Percentiles rank a stretch among this genome's conserved stretches.
phyloP scores from a whole-genome alignment of 352 stramenopile genomes.

The Phytophthora boehmeriae region DNA sequence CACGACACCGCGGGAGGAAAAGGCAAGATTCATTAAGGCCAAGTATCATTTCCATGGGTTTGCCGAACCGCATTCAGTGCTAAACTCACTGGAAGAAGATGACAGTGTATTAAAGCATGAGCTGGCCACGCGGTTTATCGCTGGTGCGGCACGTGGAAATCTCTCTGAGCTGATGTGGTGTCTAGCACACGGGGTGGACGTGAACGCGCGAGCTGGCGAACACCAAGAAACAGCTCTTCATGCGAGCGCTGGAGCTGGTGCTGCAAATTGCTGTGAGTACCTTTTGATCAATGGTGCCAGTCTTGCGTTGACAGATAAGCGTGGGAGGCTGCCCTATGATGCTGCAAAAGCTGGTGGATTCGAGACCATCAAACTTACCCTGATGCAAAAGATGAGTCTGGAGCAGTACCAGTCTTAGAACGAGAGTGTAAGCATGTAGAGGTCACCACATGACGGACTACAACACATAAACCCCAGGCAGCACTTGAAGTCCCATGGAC shows the following conservation, averaged over 20 bases:
- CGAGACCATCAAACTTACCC: constrained; percentile 62
- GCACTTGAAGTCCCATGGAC: no score
- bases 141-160: constrained; percentile 41
- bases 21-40: constrained; percentile 82
- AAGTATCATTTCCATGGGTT: constrained; percentile 88
- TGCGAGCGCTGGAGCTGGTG: constrained; percentile 42
- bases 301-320: constrained; percentile 50
- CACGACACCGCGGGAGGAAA: constrained; percentile 63
- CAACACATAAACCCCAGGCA: no score
- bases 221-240: constrained; percentile 70
- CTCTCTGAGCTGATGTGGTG: constrained; percentile 77
- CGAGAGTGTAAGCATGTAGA: no score
- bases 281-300: constrained; percentile 81
- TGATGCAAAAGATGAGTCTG: constrained; percentile 78
- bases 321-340: constrained; percentile 64
- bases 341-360: constrained; percentile 61
- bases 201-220: constrained; percentile 57
- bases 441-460: no score
- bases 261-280: constrained; percentile 70
- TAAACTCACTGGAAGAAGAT: constrained; percentile 29
- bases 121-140: constrained; percentile 55
- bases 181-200: constrained; percentile 79
- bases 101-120: constrained; percentile 31
- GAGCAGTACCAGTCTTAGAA: constrained; percentile 64
- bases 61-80: constrained; percentile 32